Percentiles rank a stretch among this genome's conserved stretches.
Conservation (phyloP, 345 rosid genomes). For the Eutrema japonicum region DNA sequence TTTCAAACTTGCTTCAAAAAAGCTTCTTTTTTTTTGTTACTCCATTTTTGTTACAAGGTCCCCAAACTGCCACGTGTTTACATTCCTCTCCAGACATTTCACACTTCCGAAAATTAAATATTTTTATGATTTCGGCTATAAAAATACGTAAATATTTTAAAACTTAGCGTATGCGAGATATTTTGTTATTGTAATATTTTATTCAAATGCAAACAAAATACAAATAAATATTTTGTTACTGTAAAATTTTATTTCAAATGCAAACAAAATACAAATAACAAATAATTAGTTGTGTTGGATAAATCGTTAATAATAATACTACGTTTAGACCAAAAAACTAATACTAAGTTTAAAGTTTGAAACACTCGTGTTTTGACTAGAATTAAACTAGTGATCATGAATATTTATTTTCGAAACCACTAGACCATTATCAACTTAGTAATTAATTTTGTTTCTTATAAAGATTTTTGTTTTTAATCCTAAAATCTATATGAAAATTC, state of each 20-base stretch:
- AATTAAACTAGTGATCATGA: too few species aligned
- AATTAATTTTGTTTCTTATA: not conserved
- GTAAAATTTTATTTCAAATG: too few species aligned
- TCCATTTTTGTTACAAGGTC: conserved; percentile 28
- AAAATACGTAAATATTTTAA: not conserved
- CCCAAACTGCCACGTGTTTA: conserved; percentile 35
- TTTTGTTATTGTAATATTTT: conserved; percentile 6
- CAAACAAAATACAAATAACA: too few species aligned
- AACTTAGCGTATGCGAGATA: conserved; percentile 5
- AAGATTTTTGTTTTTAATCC: not conserved
- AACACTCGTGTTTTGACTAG: too few species aligned
- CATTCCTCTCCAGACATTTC: conserved; percentile 34
- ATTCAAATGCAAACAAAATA: conserved; percentile 2
- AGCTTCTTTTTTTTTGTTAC: conserved; percentile 23
- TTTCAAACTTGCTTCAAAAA: conserved; percentile 27
- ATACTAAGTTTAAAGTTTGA: too few species aligned
- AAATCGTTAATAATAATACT: too few species aligned
- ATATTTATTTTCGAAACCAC: too few species aligned
- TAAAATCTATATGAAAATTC: not conserved
- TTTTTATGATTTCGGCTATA: conserved; percentile 10
- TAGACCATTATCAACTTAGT: too few species aligned
- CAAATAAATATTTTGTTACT: not conserved
- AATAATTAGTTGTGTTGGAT: too few species aligned
- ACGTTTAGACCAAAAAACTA: too few species aligned
- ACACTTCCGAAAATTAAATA: not conserved